phyloP scores from a whole-genome alignment of 176 grass and related monocot species.

The Avena atlantica region DNA sequence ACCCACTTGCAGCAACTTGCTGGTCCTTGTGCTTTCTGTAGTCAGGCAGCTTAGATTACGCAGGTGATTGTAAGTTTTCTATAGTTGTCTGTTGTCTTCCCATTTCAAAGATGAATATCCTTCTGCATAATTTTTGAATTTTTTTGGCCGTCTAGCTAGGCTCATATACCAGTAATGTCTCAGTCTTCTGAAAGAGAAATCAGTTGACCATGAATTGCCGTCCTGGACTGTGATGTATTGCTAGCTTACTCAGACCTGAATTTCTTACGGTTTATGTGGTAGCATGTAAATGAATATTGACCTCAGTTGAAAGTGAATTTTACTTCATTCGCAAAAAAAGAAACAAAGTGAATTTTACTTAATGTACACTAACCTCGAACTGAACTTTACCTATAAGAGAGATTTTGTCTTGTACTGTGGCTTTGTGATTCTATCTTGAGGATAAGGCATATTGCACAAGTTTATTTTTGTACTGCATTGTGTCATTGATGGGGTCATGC shows the following conservation, averaged over 20 bases:
- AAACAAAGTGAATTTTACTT: background rate
- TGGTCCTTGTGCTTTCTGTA: constrained; percentile 42
- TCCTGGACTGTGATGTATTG: constrained; percentile 22
- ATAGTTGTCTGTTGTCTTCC: background rate
- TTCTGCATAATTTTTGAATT: background rate
- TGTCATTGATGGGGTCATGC: constrained; percentile 14
- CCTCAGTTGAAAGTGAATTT: background rate
- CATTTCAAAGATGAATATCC: constrained; percentile 22
- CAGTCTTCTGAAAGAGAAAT: constrained; percentile 41
- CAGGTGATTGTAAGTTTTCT: background rate
- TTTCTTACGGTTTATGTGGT: background rate
- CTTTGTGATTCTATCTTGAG: constrained; percentile 16
- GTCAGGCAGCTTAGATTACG: constrained; percentile 16
- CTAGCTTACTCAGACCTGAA: background rate
- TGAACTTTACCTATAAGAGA: constrained; percentile 7
- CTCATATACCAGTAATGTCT: constrained; percentile 26
- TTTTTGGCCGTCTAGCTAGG: constrained; percentile 26
- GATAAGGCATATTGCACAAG: background rate
- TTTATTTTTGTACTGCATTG: background rate
- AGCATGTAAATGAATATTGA: background rate
- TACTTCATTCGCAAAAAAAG: background rate
- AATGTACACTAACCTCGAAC: background rate
- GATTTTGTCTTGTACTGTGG: background rate
- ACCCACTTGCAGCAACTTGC: background rate
- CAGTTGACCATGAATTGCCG: background rate